A percentile compares a stretch with the other conserved stretches of the same genome.
phyloP scores from a whole-genome alignment of 441 rosid species.

The Gossypium schwendimanii region DNA sequence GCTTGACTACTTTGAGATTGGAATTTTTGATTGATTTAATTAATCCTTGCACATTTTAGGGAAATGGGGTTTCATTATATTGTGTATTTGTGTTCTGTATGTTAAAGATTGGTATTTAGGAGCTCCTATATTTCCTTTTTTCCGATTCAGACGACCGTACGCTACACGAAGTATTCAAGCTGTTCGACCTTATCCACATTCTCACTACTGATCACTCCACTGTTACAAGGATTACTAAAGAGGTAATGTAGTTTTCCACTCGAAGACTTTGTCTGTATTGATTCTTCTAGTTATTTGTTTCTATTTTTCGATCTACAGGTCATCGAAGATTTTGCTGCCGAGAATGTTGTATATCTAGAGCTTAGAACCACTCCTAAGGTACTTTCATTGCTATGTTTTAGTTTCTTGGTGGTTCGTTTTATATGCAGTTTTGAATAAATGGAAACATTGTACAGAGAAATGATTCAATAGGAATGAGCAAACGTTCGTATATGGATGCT shows the following conservation, averaged over 20 bases:
- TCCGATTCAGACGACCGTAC: constrained; percentile 61
- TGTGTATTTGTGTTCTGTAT: background rate
- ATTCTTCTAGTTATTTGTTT: background rate
- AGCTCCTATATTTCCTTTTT: constrained; percentile 6
- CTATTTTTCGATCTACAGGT: constrained; percentile 39
- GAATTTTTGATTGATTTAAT: background rate
- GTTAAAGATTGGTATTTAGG: background rate
- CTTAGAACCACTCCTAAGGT: constrained; percentile 97
- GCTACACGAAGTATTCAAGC: constrained; percentile 75
- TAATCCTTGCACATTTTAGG: background rate
- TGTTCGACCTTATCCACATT: constrained; percentile 83
- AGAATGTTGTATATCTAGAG: constrained; percentile 78
- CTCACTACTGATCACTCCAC: constrained; percentile 84
- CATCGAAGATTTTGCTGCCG: constrained; percentile 76
- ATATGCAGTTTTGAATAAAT: background rate
- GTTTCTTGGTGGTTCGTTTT: background rate
- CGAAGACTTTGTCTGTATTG: background rate
- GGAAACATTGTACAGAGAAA: constrained; percentile 48
- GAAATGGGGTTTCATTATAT: background rate
- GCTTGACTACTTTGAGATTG: background rate
- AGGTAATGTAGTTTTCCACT: constrained; percentile 37
- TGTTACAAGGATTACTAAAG: constrained; percentile 77
- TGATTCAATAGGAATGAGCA: constrained; percentile 83
- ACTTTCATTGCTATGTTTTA: constrained; percentile 6
- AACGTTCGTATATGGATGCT: constrained; percentile 88